Evolutionary conservation across 345 rosid species (phyloP), one percentile per base, ranked within the genome.

Genomic region (Raphanus raphanistrum): DNA sequence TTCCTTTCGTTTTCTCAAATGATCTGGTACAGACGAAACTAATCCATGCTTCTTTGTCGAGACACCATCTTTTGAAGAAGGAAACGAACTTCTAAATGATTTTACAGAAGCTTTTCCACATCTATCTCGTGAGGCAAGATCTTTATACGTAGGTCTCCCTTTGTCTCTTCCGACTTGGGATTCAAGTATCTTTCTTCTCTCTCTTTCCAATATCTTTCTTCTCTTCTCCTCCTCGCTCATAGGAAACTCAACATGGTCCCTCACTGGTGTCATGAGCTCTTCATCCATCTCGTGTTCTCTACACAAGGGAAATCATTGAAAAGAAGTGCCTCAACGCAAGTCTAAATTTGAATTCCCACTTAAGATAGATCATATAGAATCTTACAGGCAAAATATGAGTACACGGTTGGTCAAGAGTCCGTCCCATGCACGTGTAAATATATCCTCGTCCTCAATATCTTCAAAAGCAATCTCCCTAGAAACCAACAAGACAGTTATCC

Each of bases 351-450:
- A 36, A 52, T 33, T 55, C 11, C 54, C 72, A 77, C 62, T 50
- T 32, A 38, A 26, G 17, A 41, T 70, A 68, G 52, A 67, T 17
- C 71, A 68, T 29, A 62, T 29, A 4, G 6, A 36, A 66, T 78
- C 94, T 88, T 82, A 95, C 99, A 84, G 82, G 87, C 99, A 95
- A 83, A 92, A 95, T 78, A 92, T 91, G 41, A 95, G 82, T 75
- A 91, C 68, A 31, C 94, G 97, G 76, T 88, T 86, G 17, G 82
- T 87, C 38, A 95, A 79, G 67, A 95, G 89, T 72, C 48, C 80
- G 69, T 88, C 90, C 99, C 99, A 95, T 31, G 97, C 99, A 84
- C 98, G 88, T 63, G 82, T 66, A 33, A 72, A 15, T 65, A 78
- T 75, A 64, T 70, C 93, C 65, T 83, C 91, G n/a, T 82, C 79